Percentiles rank a stretch among this genome's conserved stretches.
Conservation (phyloP, 257 asterid species). For the Scutellaria minor region DNA sequence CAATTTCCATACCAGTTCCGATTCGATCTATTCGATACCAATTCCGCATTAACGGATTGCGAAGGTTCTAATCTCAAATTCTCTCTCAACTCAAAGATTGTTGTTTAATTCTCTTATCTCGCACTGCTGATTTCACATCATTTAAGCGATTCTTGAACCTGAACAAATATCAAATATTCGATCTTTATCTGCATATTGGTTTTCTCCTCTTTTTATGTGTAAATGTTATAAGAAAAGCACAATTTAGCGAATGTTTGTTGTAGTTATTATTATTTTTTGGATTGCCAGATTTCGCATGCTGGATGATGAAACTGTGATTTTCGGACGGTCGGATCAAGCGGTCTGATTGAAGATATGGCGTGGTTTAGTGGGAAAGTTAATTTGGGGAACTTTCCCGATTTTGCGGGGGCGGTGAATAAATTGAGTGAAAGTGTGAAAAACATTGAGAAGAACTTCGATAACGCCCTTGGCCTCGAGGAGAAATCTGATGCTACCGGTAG, state of each 20-base stretch:
- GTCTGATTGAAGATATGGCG: slow-evolving; percentile 60
- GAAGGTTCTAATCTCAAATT: slow-evolving; percentile 26
- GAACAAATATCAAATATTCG: neutral
- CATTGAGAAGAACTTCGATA: slow-evolving; percentile 95
- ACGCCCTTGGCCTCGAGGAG: slow-evolving; percentile 95
- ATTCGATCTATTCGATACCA: slow-evolving; percentile 18
- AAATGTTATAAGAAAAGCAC: slow-evolving; percentile 4
- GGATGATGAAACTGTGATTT: slow-evolving; percentile 38
- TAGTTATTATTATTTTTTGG: slow-evolving; percentile 6
- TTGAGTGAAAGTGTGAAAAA: slow-evolving; percentile 95
- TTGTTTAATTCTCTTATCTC: slow-evolving; percentile 16
- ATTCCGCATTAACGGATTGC: slow-evolving; percentile 27
- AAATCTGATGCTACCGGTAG: slow-evolving; percentile 55
- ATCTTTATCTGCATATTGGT: slow-evolving; percentile 4
- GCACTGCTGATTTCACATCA: slow-evolving; percentile 12
- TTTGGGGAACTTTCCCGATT: slow-evolving; percentile 83
- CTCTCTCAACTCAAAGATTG: neutral
- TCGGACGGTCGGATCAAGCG: slow-evolving; percentile 43
- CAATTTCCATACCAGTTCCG: slow-evolving; percentile 27
- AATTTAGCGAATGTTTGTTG: slow-evolving; percentile 25
- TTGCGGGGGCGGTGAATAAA: slow-evolving; percentile 92
- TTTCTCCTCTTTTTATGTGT: slow-evolving; percentile 1
- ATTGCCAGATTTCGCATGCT: slow-evolving; percentile 24
- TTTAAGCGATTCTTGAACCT: slow-evolving; percentile 24
- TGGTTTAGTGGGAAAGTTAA: slow-evolving; percentile 92